A percentile compares a stretch with the other conserved stretches of the same genome.
Conservation (phyloP, 2,329 filamentous ascomycete genomes). For the Phialophora verrucosa region DNA sequence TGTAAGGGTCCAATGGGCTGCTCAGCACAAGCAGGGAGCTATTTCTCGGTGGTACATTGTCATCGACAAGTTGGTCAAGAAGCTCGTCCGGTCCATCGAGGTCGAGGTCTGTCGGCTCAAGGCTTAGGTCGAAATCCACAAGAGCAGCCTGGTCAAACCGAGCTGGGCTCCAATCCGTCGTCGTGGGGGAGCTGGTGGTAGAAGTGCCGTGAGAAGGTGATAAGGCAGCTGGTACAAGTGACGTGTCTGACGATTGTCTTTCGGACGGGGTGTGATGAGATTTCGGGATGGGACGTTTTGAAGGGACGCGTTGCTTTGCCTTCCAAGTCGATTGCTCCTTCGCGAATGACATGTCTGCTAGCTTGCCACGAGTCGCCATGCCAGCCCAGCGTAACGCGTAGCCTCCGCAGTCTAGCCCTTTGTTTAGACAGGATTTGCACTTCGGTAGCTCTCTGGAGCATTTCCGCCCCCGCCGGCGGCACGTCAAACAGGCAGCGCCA, state of each 20-base stretch:
- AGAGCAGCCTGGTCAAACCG: neutral
- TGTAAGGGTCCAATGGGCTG: constrained; percentile 15
- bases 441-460: constrained; percentile 18
- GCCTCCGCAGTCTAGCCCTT: constrained; percentile 22
- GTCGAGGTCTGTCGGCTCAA: too few species aligned
- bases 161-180: neutral
- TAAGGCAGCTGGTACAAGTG: too few species aligned
- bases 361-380: constrained; percentile 20
- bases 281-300: neutral
- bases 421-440: constrained; percentile 15
- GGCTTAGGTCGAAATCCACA: too few species aligned
- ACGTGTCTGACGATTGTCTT: too few species aligned
- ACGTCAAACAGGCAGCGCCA: constrained; percentile 23
- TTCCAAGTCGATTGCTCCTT: neutral
- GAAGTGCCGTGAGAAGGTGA: too few species aligned
- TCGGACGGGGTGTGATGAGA: neutral
- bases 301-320: neutral
- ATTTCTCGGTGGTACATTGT: too few species aligned
- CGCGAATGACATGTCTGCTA: constrained; percentile 7
- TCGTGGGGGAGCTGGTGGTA: too few species aligned
- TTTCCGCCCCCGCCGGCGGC: constrained; percentile 23
- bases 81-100: neutral
- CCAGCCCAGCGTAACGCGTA: constrained; percentile 21
- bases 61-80: neutral
- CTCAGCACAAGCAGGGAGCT: neutral